Evolutionary conservation across 2,329 filamentous ascomycete genomes (phyloP).

Genomic region (Alternaria sp.): DNA sequence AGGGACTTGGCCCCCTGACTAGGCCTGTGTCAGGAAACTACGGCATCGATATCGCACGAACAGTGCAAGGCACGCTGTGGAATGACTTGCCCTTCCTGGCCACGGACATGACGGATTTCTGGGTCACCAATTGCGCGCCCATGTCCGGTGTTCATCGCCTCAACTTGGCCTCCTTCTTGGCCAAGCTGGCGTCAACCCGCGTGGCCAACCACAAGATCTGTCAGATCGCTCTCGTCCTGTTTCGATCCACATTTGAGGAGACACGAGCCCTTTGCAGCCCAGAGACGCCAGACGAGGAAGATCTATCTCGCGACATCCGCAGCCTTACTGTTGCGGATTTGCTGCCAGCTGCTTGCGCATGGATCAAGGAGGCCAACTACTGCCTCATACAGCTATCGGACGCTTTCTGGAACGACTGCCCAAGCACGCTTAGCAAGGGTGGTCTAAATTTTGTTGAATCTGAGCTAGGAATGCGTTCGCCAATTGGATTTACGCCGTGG

Average conservation of each 20-base stretch:
- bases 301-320: neutral
- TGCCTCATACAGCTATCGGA: neutral
- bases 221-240: neutral
- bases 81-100: conserved; percentile 16
- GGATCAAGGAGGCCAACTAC: neutral
- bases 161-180: conserved; percentile 14
- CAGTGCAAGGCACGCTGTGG: conserved; percentile 17
- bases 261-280: neutral
- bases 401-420: neutral
- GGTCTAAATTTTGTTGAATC: neutral
- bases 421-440: neutral
- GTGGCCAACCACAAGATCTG: neutral
- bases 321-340: neutral
- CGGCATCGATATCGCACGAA: conserved; percentile 18
- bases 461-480: conserved; percentile 11
- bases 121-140: conserved; percentile 11
- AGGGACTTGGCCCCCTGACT: conserved; percentile 13
- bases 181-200: conserved; percentile 10
- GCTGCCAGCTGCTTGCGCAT: neutral
- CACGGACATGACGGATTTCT: conserved; percentile 15
- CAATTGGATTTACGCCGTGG: conserved; percentile 15
- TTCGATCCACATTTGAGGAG: neutral
- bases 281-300: neutral
- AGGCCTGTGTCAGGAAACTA: conserved; percentile 12
- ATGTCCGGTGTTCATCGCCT: conserved; percentile 7